Conservation (phyloP, 108 stramenopile species). For the Cyclostephanos tholiformis region DNA sequence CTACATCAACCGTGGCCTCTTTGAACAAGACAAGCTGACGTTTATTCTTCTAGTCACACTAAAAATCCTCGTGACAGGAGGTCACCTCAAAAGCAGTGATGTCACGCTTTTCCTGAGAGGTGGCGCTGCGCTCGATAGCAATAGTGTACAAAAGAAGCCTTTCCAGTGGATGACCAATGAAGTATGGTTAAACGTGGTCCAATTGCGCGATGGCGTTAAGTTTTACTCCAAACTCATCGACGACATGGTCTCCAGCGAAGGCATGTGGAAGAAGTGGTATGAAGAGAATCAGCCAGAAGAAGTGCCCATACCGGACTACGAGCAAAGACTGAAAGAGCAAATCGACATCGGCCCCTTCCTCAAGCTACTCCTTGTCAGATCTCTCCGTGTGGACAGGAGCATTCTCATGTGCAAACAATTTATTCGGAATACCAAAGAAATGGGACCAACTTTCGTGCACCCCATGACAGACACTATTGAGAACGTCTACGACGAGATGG, state of each 20-base stretch:
- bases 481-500: constrained; percentile 83
- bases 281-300: constrained; percentile 90
- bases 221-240: constrained; percentile 83
- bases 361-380: constrained; percentile 81
- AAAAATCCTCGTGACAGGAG: constrained; percentile 87
- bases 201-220: constrained; percentile 64
- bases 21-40: constrained; percentile 90
- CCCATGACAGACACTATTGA: constrained; percentile 94
- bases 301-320: constrained; percentile 86
- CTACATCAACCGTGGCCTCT: constrained; percentile 91
- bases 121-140: constrained; percentile 88
- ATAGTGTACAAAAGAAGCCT: constrained; percentile 80
- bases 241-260: constrained; percentile 79
- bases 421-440: constrained; percentile 72
- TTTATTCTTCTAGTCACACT: constrained; percentile 86
- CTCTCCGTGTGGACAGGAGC: constrained; percentile 88
- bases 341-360: constrained; percentile 78
- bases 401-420: constrained; percentile 88
- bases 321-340: constrained; percentile 70
- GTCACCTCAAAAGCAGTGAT: constrained; percentile 68
- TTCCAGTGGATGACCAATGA: constrained; percentile 88
- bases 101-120: constrained; percentile 84
- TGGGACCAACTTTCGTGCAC: constrained; percentile 88
- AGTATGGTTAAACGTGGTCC: constrained; percentile 86
- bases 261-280: constrained; percentile 86